A percentile compares a stretch with the other conserved stretches of the same genome.
Conservation (phyloP, 1,284 basidiomycete species). For the Heterobasidion irregulare region DNA sequence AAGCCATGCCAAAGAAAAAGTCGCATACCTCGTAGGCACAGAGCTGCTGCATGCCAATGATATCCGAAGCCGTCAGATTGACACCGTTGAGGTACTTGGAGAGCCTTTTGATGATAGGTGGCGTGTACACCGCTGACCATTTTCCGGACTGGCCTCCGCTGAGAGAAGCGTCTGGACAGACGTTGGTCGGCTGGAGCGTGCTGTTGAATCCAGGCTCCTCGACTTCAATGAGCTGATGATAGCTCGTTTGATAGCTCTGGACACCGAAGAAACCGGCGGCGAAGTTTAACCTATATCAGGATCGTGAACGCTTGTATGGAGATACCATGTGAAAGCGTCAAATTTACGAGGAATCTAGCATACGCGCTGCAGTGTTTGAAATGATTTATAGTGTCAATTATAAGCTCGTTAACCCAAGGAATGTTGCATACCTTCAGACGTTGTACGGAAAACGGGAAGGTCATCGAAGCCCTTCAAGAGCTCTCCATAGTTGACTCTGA, state of each 20-base stretch:
- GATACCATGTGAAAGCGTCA: background rate
- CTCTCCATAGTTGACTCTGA: constrained; percentile 47
- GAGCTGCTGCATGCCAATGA: constrained; percentile 38
- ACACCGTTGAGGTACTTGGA: constrained; percentile 38
- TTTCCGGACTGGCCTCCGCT: constrained; percentile 21
- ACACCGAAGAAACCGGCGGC: constrained; percentile 57
- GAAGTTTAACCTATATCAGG: constrained; percentile 35
- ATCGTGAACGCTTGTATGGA: background rate
- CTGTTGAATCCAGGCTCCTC: constrained; percentile 46
- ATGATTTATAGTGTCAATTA: no score
- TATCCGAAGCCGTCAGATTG: constrained; percentile 36
- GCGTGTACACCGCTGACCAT: constrained; percentile 50
- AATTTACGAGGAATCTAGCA: constrained; percentile 48
- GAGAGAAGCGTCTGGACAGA: constrained; percentile 29
- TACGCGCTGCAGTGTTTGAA: constrained; percentile 22
- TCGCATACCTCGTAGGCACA: constrained; percentile 48
- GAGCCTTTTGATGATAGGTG: constrained; percentile 39
- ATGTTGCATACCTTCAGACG: constrained; percentile 30
- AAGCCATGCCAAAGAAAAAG: background rate
- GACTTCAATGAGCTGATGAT: constrained; percentile 43
- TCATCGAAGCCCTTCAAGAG: constrained; percentile 43
- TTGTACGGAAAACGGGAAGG: constrained; percentile 56
- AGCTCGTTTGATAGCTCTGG: constrained; percentile 34
- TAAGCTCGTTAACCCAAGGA: background rate
- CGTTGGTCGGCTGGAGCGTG: constrained; percentile 45